These are phyloP conservation scores for Onygena corvina DNA, from an alignment of 2,329 filamentous ascomycete species.

Conservation along the genomic window DNA sequence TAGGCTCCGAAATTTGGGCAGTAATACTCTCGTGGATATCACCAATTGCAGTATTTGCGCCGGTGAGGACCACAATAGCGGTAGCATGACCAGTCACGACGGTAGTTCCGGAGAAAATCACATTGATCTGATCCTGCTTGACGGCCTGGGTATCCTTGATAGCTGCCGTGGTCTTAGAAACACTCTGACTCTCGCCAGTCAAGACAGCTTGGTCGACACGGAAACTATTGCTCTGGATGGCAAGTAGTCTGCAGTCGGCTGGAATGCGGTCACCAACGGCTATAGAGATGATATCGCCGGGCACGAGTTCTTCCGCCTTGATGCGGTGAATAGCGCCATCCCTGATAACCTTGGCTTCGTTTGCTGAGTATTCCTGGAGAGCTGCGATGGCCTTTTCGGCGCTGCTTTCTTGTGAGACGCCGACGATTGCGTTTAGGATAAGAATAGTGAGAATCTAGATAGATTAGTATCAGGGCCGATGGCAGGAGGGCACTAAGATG, in stretches of 20 bases:
- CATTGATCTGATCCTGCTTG: conserved; percentile 94
- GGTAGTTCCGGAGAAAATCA: conserved; percentile 95
- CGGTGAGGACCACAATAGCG: conserved; percentile 82
- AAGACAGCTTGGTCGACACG: conserved; percentile 92
- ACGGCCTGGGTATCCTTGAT: conserved; percentile 74
- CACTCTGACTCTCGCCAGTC: conserved; percentile 95
- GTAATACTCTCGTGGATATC: conserved; percentile 99
- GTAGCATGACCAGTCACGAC: conserved; percentile 89
- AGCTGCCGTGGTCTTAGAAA: conserved; percentile 63
- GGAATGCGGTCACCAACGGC: conserved; percentile 86
- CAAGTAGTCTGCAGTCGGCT: conserved; percentile 79
- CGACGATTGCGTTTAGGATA: conserved; percentile 90
- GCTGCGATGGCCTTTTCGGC: conserved; percentile 97
- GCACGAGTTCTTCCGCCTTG: conserved; percentile 94
- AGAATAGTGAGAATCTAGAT: conserved; percentile 84
- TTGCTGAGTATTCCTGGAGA: conserved; percentile 96
- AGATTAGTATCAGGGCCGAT: not conserved
- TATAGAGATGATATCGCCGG: conserved; percentile 80
- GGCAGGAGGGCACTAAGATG: not conserved
- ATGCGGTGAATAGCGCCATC: conserved; percentile 68
- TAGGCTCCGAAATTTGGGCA: conserved; percentile 93
- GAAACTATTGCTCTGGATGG: conserved; percentile 95
- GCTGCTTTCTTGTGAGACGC: conserved; percentile 96
- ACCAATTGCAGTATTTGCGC: conserved; percentile 83
- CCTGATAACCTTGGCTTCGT: conserved; percentile 86